Base-by-base conservation (phyloP, 2,329 filamentous ascomycete species). In the Penicillium sp. region DNA sequence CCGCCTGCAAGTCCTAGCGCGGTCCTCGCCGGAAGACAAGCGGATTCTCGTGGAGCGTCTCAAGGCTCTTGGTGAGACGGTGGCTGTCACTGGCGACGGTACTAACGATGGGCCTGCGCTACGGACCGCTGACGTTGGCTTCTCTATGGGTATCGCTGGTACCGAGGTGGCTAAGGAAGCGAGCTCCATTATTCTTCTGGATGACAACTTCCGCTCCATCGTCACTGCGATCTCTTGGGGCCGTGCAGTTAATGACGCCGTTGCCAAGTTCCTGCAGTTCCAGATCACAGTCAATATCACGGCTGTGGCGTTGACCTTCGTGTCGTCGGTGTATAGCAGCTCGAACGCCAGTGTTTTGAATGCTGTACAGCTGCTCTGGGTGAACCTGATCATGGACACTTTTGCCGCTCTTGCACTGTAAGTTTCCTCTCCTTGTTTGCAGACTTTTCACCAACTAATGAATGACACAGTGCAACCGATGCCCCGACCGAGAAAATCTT, bases 311-410 rank as follows among this genome's bases (percentile, higher is more conserved):
- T 76, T 95, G 44, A 93, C 90, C 0, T 95, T 96, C 61, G 83
- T 95, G 49, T 89, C 89, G 10, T 86, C 89, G 26, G 86, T 95
- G 8, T 81, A 85, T 24, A 89, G 78, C 65, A 63, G 66, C 0
- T 70, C 81, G 1, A 85, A 91, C 65, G 67, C 74, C 40, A 88
- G 88, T 39, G 89, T 95, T 22, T 73, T 96, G 46, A 93, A 82
- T 2, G 89, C 89, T 9, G 89, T 95, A 22, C 90, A 96, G 69
- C 79, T 96, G 58, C 82, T 96, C 24, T 96, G 90, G 90, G 89
- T 96, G 61, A 96, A 95, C 62, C 75, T 96, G 59, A 96, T 96
- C 71, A 96, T 95, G 90, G 90, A 96, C 61, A 95, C 90, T 0
- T 88, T 96, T 50, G 90, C 89, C 20, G 89, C 89, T 13, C 77